Conservation (phyloP, 176 grass and related monocot genomes). For the Eleusine coracana region DNA sequence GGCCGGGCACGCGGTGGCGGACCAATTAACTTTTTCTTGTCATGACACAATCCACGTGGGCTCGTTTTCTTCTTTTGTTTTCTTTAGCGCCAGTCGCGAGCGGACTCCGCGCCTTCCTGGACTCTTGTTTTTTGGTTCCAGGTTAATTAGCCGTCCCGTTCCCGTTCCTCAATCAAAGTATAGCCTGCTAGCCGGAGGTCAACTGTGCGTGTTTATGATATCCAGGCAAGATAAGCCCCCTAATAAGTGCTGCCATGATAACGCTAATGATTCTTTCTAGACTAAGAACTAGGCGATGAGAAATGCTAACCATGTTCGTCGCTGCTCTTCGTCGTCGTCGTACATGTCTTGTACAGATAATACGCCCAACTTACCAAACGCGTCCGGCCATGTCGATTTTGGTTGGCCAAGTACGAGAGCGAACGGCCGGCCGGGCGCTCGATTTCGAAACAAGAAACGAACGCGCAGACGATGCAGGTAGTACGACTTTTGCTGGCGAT, state of each 20-base stretch:
- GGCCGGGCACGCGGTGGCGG: not conserved
- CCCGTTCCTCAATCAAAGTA: not conserved
- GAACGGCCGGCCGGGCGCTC: too few species aligned
- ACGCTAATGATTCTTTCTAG: not conserved
- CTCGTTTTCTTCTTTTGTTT: not conserved
- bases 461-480: not conserved
- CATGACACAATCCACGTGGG: not conserved
- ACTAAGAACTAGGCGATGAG: too few species aligned
- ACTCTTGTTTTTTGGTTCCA: not conserved
- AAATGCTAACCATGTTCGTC: not conserved
- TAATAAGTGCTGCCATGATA: slow-evolving; percentile 7
- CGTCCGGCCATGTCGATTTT: not conserved
- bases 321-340: not conserved
- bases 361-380: not conserved
- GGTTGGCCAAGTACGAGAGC: not conserved
- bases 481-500: not conserved
- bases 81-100: not conserved
- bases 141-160: not conserved
- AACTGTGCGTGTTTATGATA: not conserved
- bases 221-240: not conserved
- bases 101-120: not conserved
- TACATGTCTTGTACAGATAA: too few species aligned
- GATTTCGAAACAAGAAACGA: too few species aligned
- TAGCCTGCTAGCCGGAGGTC: not conserved
- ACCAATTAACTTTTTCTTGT: not conserved